Evolutionary conservation across 441 rosid genomes (phyloP).

Genomic region (Brassica balearica): DNA sequence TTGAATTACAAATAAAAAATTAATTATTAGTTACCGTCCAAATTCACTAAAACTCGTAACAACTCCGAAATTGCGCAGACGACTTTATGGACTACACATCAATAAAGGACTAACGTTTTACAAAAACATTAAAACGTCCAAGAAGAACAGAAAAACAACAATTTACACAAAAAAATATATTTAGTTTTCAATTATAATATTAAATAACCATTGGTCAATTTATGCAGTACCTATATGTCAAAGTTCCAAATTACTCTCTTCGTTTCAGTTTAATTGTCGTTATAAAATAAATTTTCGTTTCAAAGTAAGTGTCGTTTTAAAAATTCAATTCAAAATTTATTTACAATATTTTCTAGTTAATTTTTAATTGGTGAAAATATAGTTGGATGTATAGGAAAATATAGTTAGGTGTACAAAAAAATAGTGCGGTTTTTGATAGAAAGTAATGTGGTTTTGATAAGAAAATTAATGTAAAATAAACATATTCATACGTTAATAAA

Average conservation of each 20-base stretch:
- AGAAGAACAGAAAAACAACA: neutral
- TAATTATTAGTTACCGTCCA: neutral
- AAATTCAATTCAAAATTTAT: too few species aligned
- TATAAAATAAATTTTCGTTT: too few species aligned
- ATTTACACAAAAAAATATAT: neutral
- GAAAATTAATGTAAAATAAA: too few species aligned
- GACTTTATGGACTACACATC: constrained; percentile 2
- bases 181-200: neutral
- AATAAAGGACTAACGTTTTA: neutral
- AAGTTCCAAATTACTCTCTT: neutral
- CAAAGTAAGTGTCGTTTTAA: too few species aligned
- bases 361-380: too few species aligned
- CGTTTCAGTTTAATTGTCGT: too few species aligned
- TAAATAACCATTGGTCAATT: neutral
- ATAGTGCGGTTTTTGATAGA: too few species aligned
- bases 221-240: neutral
- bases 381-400: too few species aligned
- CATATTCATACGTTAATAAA: too few species aligned
- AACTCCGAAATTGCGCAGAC: neutral
- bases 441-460: too few species aligned
- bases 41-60: neutral
- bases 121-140: neutral
- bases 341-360: too few species aligned
- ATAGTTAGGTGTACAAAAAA: neutral
- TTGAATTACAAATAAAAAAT: too few species aligned